phyloP scores from a whole-genome alignment of 1,139 yeast genomes.

The Blastobotrys buckinghamii region DNA sequence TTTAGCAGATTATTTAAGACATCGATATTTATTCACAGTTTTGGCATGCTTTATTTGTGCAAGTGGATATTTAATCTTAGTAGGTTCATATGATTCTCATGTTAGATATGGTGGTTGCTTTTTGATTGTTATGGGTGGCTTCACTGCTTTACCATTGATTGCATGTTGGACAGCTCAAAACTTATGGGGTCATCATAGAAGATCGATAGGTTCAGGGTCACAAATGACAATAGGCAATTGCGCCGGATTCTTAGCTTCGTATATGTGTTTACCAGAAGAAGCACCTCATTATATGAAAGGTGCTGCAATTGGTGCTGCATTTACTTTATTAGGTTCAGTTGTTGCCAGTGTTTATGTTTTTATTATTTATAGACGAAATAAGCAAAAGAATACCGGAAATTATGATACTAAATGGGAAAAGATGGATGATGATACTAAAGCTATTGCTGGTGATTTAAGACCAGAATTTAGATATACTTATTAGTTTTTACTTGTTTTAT shows the following conservation, averaged over 20 bases:
- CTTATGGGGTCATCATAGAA: slow-evolving; percentile 64
- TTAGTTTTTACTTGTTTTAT: too few relatives aligned
- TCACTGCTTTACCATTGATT: slow-evolving; percentile 66
- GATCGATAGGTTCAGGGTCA: slow-evolving; percentile 68
- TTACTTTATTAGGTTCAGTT: slow-evolving; percentile 47
- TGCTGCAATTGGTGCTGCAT: slow-evolving; percentile 49
- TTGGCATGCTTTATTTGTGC: slow-evolving; percentile 41
- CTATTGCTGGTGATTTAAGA: slow-evolving; percentile 57
- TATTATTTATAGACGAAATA: slow-evolving; percentile 29
- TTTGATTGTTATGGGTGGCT: slow-evolving; percentile 58
- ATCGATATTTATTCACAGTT: slow-evolving; percentile 46
- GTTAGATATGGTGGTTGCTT: slow-evolving; percentile 68
- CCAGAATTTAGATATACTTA: slow-evolving; percentile 53
- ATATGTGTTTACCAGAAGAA: slow-evolving; percentile 49
- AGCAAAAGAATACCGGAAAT: slow-evolving; percentile 32
- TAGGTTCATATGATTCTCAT: slow-evolving; percentile 30
- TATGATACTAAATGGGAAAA: slow-evolving; percentile 40
- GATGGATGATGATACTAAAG: slow-evolving; percentile 40
- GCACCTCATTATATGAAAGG: slow-evolving; percentile 59
- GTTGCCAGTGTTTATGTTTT: slow-evolving; percentile 42
- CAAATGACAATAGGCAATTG: slow-evolving; percentile 78
- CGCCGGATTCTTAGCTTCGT: slow-evolving; percentile 65
- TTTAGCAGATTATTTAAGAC: slow-evolving; percentile 42
- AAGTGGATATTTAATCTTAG: slow-evolving; percentile 50
- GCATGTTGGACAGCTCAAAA: slow-evolving; percentile 71